Evolutionary conservation across 176 grass and related monocot species (phyloP).

Genomic region (Hsuehochloa calcarea): DNA sequence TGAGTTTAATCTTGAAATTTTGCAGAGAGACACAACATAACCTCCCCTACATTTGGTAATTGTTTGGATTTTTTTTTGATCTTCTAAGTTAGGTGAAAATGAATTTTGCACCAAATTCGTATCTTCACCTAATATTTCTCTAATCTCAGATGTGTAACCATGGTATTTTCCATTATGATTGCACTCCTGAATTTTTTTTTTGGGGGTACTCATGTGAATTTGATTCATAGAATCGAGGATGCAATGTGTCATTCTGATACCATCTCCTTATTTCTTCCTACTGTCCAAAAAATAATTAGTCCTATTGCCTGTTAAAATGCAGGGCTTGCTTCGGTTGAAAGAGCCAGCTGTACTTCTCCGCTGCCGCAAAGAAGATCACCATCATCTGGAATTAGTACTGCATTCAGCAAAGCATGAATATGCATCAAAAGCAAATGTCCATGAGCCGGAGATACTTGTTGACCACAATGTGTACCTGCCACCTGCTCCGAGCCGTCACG

Average conservation of each 20-base stretch:
- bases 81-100: background rate
- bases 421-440: slow-evolving; percentile 72
- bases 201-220: background rate
- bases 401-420: slow-evolving; percentile 84
- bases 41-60: background rate
- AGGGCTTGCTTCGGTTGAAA: slow-evolving; percentile 87
- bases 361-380: slow-evolving; percentile 72
- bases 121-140: background rate
- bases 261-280: background rate
- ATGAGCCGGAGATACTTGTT: slow-evolving; percentile 66
- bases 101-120: background rate
- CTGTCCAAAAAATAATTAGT: slow-evolving; percentile 5
- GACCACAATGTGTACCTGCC: slow-evolving; percentile 74
- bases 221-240: background rate
- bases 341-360: slow-evolving; percentile 87
- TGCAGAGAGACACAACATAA: background rate
- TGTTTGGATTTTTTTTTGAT: background rate
- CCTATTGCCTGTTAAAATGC: slow-evolving; percentile 24
- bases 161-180: background rate
- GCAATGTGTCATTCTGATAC: background rate
- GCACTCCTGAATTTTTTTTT: background rate
- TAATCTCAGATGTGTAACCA: background rate
- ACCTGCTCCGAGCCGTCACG: slow-evolving; percentile 55
- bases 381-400: slow-evolving; percentile 64
- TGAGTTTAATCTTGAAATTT: background rate